phyloP scores from a whole-genome alignment of 2,329 filamentous ascomycete species.

The Aspergillus sp. region DNA sequence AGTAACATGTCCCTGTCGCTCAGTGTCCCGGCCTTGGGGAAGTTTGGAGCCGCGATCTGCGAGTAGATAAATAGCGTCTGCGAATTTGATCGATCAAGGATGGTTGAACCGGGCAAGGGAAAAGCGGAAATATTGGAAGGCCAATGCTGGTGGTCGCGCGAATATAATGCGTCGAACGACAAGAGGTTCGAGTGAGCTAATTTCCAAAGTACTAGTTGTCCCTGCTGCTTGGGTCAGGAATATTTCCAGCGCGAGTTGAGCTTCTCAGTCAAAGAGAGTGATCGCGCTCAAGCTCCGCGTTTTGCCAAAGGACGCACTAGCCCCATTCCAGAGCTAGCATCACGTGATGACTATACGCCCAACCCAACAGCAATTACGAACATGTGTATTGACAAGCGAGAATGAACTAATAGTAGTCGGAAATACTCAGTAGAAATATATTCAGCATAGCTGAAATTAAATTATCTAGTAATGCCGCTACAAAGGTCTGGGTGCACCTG shows the following conservation, averaged over 20 bases:
- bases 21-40: slow-evolving; percentile 17
- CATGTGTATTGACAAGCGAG: too few relatives aligned
- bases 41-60: slow-evolving; percentile 19
- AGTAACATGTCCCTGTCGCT: slow-evolving; percentile 37
- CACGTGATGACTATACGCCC: slow-evolving; percentile 26
- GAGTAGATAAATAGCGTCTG: slow-evolving; percentile 19
- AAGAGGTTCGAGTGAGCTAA: background rate
- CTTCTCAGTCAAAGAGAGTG: slow-evolving; percentile 17
- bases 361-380: background rate
- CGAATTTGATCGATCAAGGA: slow-evolving; percentile 8
- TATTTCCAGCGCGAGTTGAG: slow-evolving; percentile 13
- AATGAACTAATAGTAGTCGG: too few relatives aligned
- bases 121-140: slow-evolving; percentile 1
- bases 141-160: background rate
- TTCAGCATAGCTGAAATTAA: background rate
- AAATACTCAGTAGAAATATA: too few relatives aligned
- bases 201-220: background rate
- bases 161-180: background rate
- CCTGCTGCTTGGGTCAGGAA: background rate
- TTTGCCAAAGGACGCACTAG: slow-evolving; percentile 30
- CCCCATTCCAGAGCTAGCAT: slow-evolving; percentile 20
- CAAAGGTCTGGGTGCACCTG: background rate
- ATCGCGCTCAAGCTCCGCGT: slow-evolving; percentile 32
- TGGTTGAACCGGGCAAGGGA: slow-evolving; percentile 12
- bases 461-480: slow-evolving; percentile 1